Evolutionary conservation across 805 yeast species (phyloP).

Genomic region (Spencermartinsiella europaea): DNA sequence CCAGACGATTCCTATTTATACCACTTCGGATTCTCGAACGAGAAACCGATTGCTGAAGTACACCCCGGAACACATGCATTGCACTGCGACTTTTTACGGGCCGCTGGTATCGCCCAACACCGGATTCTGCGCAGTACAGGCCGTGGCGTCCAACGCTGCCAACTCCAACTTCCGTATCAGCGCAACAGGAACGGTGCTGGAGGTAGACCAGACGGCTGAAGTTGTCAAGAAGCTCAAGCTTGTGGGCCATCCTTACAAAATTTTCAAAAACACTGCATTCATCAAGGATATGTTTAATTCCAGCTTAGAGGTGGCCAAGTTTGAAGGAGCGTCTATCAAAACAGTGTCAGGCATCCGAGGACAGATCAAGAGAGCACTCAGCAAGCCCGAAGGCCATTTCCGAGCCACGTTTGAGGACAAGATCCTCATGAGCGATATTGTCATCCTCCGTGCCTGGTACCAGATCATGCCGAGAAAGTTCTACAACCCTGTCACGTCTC

Average conservation of each 20-base stretch:
- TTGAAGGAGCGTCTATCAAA: constrained; percentile 95
- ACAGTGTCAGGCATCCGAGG: constrained; percentile 98
- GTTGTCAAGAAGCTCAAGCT: constrained; percentile 93
- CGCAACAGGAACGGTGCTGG: constrained; percentile 95
- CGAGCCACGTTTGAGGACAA: constrained; percentile 98
- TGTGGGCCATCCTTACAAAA: constrained; percentile 91
- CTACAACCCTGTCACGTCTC: constrained; percentile 93
- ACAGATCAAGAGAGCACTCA: constrained; percentile 89
- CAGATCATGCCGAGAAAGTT: constrained; percentile 87
- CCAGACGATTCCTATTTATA: constrained; percentile 92
- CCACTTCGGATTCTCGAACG: constrained; percentile 96
- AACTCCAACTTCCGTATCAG: constrained; percentile 91
- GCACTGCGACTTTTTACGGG: constrained; percentile 93
- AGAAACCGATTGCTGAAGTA: constrained; percentile 96
- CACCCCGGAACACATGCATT: constrained; percentile 96
- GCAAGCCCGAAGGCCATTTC: constrained; percentile 91
- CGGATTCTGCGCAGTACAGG: constrained; percentile 91
- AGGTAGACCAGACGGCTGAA: constrained; percentile 80
- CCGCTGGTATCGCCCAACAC: constrained; percentile 97
- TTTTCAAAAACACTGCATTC: constrained; percentile 94
- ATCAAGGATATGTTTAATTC: constrained; percentile 94
- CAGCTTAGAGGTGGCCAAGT: constrained; percentile 90
- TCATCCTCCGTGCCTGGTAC: constrained; percentile 92
- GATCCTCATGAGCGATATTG: constrained; percentile 73
- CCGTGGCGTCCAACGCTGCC: constrained; percentile 76